phyloP scores from a whole-genome alignment of 768 basidiomycete species.

The Pluteus cervinus region DNA sequence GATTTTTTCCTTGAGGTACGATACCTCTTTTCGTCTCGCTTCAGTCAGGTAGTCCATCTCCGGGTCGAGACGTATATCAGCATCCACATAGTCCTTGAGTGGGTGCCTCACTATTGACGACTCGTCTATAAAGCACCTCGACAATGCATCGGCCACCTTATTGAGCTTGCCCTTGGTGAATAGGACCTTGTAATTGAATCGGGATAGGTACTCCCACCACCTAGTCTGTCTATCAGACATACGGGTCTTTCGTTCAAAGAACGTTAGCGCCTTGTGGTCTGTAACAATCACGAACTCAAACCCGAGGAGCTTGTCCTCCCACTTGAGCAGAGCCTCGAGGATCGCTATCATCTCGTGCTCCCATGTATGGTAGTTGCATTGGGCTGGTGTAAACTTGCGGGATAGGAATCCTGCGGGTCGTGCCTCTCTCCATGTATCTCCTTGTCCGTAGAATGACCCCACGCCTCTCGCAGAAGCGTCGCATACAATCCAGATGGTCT shows the following conservation, averaged over 20 bases:
- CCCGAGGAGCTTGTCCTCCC: conserved; percentile 25
- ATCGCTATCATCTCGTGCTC: conserved; percentile 12
- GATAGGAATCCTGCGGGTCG: conserved; percentile 15
- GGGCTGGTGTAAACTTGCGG: conserved; percentile 14
- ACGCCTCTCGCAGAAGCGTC: conserved; percentile 12
- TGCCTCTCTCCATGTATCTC: conserved; percentile 11
- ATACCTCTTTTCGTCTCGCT: too few relatives aligned
- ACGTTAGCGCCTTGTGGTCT: conserved; percentile 20
- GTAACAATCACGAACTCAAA: conserved; percentile 15
- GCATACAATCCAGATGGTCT: too few relatives aligned
- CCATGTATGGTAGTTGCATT: conserved; percentile 10
- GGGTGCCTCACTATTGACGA: conserved; percentile 5
- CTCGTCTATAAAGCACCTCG: conserved; percentile 19
- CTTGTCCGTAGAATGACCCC: conserved; percentile 16
- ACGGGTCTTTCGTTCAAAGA: conserved; percentile 10
- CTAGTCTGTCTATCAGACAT: conserved; percentile 11
- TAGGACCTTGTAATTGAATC: conserved; percentile 18
- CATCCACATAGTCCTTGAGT: conserved; percentile 9
- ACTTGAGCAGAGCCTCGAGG: conserved; percentile 16
- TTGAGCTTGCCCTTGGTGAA: conserved; percentile 18
- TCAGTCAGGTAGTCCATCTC: conserved; percentile 7
- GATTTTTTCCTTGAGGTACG: too few relatives aligned
- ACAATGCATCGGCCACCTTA: conserved; percentile 23
- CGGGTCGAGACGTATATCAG: conserved; percentile 13
- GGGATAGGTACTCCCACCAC: conserved; percentile 22